Evolutionary conservation across 345 rosid genomes (phyloP).

Genomic region (Eucalyptus erythrocorys): DNA sequence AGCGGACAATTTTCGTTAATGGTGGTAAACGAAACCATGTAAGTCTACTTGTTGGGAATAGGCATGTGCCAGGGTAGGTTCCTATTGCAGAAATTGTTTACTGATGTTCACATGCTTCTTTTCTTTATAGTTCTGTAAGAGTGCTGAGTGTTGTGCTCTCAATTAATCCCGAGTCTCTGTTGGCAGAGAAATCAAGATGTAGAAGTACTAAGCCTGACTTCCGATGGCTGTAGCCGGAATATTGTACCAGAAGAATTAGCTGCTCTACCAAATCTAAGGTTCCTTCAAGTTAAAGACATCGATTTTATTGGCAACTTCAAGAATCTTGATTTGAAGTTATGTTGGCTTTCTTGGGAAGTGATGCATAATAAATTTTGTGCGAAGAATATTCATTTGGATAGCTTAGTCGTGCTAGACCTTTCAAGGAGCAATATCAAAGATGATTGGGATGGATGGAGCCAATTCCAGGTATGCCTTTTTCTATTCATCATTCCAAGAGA

Average conservation of each 20-base stretch:
- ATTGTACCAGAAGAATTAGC: neutral
- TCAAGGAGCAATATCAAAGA: neutral
- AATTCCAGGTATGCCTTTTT: neutral
- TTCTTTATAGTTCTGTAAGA: neutral
- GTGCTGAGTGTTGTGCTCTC: neutral
- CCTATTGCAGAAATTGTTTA: neutral
- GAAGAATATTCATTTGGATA: neutral
- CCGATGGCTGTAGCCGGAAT: neutral
- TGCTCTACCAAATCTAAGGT: neutral
- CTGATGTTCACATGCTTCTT: neutral
- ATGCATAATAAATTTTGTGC: fast-evolving
- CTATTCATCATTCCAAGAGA: neutral
- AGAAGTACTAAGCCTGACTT: no score
- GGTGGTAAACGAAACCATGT: neutral
- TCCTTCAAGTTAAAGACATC: neutral
- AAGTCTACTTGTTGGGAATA: neutral
- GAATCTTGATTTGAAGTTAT: neutral
- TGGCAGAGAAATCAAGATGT: no score
- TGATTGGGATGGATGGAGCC: neutral
- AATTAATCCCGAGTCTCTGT: no score
- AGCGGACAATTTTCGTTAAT: neutral
- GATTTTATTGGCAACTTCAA: neutral
- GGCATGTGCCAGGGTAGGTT: neutral
- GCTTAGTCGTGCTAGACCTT: neutral
- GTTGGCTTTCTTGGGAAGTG: neutral